phyloP scores from a whole-genome alignment of 2,329 filamentous ascomycete species.

The Fusarium coicis region DNA sequence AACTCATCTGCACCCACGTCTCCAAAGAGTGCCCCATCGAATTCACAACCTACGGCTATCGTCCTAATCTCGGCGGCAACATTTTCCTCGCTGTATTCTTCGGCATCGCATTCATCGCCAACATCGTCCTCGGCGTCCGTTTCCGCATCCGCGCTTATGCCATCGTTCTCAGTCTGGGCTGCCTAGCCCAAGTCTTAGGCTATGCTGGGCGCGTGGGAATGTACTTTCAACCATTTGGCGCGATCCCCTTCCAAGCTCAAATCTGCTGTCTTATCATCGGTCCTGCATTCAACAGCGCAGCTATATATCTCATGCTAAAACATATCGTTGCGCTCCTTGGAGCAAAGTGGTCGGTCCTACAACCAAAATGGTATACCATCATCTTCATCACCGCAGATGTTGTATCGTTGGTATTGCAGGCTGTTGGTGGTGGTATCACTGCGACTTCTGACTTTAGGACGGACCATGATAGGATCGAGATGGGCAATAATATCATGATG shows the following conservation, averaged over 20 bases:
- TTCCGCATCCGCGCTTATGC: constrained; percentile 12
- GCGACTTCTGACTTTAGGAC: neutral
- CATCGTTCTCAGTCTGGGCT: neutral
- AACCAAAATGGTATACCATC: constrained; percentile 17
- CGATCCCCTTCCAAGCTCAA: neutral
- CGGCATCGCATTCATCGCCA: neutral
- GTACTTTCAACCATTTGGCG: constrained; percentile 7
- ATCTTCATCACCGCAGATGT: constrained; percentile 12
- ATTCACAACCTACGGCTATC: neutral
- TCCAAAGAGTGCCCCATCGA: constrained; percentile 4
- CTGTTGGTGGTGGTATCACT: constrained; percentile 8
- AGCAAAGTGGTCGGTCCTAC: neutral
- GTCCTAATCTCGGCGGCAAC: constrained; percentile 4
- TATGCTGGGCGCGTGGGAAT: neutral
- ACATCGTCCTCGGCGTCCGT: constrained; percentile 3
- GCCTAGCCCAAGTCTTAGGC: neutral
- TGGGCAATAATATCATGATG: constrained; percentile 11
- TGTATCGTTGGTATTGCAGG: neutral
- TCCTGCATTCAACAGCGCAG: constrained; percentile 16
- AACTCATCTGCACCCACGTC: neutral
- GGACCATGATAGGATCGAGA: neutral
- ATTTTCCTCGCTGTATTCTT: neutral
- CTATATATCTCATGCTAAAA: constrained; percentile 17
- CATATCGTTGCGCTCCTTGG: constrained; percentile 10
- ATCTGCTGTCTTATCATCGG: constrained; percentile 17